A percentile compares a stretch with the other conserved stretches of the same genome.
Conservation (phyloP, 176 grass and related monocot genomes). For the Cenchrus purpureus region DNA sequence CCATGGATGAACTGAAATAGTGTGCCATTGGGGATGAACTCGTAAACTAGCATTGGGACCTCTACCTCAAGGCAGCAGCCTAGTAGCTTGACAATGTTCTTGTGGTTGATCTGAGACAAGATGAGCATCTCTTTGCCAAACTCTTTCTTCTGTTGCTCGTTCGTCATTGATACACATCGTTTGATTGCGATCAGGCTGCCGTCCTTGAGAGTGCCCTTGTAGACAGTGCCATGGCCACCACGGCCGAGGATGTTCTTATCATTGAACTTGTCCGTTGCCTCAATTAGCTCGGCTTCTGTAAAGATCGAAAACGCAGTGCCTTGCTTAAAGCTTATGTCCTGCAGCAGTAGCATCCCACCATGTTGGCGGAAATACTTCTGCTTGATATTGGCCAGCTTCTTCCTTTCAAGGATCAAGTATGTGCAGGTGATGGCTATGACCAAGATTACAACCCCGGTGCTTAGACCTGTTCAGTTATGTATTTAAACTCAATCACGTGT, state of each 20-base stretch:
- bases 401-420: constrained; percentile 34
- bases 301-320: constrained; percentile 28
- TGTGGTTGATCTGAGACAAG: constrained; percentile 51
- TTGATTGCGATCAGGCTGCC: constrained; percentile 33
- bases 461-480: constrained; percentile 1
- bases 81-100: constrained; percentile 46
- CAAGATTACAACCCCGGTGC: background rate
- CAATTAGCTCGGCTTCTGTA: constrained; percentile 42
- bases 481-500: background rate
- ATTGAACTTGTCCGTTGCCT: constrained; percentile 41
- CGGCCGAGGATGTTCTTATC: constrained; percentile 32
- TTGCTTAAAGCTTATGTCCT: constrained; percentile 33
- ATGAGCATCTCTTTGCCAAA: constrained; percentile 51
- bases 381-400: constrained; percentile 39
- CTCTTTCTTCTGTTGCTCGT: constrained; percentile 32
- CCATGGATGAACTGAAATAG: constrained; percentile 43
- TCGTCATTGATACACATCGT: constrained; percentile 23
- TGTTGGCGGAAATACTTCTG: constrained; percentile 44
- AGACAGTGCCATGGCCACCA: constrained; percentile 36
- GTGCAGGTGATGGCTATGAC: constrained; percentile 2
- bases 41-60: constrained; percentile 48
- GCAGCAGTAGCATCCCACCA: constrained; percentile 36
- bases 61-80: constrained; percentile 51
- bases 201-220: constrained; percentile 27
- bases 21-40: constrained; percentile 46